These are phyloP conservation scores for Leishmania gerbilli DNA, from an alignment of 208 protist genomes.

Conservation along the genomic window DNA sequence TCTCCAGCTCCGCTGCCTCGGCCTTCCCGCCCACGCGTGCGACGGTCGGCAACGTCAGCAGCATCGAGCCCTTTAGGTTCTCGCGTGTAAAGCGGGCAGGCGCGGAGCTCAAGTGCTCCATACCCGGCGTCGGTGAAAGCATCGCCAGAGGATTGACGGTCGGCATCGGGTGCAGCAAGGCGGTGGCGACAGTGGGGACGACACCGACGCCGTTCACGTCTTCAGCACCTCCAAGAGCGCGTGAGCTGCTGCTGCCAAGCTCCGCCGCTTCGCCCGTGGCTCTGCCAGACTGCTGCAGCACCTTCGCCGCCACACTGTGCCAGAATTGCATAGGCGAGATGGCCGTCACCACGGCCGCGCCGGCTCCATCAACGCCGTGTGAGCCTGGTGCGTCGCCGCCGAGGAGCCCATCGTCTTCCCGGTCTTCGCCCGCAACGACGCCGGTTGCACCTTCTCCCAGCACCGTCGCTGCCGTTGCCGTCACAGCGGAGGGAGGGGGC, in stretches of 20 bases:
- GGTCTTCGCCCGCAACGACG: background rate
- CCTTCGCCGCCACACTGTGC: conserved; percentile 25
- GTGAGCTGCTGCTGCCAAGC: background rate
- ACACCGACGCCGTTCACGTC: background rate
- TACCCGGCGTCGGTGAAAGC: conserved; percentile 1
- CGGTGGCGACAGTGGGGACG: background rate
- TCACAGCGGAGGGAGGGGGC: background rate
- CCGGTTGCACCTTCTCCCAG: background rate
- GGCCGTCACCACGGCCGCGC: background rate
- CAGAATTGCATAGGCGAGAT: conserved; percentile 27
- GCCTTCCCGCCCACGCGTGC: conserved; percentile 5
- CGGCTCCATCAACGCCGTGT: background rate
- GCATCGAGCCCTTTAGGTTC: conserved; percentile 38
- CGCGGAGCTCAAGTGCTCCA: conserved; percentile 10
- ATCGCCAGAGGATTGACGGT: background rate
- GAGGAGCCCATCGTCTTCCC: background rate
- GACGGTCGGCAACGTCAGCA: conserved; percentile 28
- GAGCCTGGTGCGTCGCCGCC: background rate
- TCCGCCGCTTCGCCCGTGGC: background rate
- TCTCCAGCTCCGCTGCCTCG: background rate
- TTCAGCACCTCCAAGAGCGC: conserved; percentile 10
- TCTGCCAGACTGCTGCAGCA: conserved; percentile 15
- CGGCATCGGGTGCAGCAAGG: background rate
- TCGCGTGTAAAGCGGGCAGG: conserved; percentile 8
- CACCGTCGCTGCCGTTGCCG: background rate